Percentiles rank a stretch among this genome's conserved stretches.
Conservation (phyloP, 495 filamentous ascomycete species). For the Annulohypoxylon stygium region DNA sequence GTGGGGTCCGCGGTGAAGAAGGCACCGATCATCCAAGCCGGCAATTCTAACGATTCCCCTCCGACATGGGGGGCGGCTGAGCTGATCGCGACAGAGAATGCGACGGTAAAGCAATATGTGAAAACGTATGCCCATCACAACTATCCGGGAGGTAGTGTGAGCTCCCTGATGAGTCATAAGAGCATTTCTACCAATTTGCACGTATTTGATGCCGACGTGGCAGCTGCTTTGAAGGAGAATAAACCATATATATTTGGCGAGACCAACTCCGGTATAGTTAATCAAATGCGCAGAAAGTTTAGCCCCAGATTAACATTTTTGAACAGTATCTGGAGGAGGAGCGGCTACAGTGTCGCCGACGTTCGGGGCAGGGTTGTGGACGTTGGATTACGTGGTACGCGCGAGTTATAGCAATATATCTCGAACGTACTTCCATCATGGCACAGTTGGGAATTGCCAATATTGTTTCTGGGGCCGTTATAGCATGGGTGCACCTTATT, state of each 20-base stretch:
- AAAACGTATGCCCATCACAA: conserved; percentile 70
- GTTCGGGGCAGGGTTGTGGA: conserved; percentile 72
- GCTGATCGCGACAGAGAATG: conserved; percentile 63
- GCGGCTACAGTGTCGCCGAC: conserved; percentile 67
- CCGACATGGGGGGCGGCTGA: conserved; percentile 65
- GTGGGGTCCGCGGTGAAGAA: conserved; percentile 64
- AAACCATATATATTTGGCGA: conserved; percentile 71
- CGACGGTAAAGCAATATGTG: conserved; percentile 63
- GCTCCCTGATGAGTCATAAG: conserved; percentile 66
- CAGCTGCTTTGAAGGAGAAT: conserved; percentile 57
- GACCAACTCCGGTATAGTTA: conserved; percentile 66
- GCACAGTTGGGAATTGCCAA: conserved; percentile 71
- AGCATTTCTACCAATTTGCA: conserved; percentile 62
- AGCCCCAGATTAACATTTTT: neutral
- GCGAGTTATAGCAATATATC: conserved; percentile 61
- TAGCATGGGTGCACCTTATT: conserved; percentile 69
- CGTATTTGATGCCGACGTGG: conserved; percentile 63
- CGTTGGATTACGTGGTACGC: conserved; percentile 69
- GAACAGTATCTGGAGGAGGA: conserved; percentile 61
- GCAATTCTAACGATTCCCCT: conserved; percentile 68
- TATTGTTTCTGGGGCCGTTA: conserved; percentile 73
- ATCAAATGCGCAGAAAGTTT: neutral
- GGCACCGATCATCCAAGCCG: conserved; percentile 65
- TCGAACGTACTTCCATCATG: conserved; percentile 72
- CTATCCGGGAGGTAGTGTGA: conserved; percentile 67